Base-by-base conservation (phyloP, 805 yeast species). In the Maudiozyma barnettii region DNA sequence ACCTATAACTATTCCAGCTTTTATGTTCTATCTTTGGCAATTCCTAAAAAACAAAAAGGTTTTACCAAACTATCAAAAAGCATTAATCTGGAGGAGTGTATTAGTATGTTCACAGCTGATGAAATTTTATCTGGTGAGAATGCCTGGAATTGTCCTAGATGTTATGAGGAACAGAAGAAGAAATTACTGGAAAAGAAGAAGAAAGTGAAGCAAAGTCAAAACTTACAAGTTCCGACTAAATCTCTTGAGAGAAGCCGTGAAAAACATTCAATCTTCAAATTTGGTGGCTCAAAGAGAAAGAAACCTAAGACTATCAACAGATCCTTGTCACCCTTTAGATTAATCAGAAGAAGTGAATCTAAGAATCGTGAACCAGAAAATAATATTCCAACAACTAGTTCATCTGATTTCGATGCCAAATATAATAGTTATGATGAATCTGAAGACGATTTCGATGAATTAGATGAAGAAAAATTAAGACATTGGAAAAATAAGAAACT, bases 81-180 rank as follows among this genome's bases (percentile, higher is more conserved):
- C 43, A 64, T 66, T 13, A 69, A 74, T 44, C 61, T 84, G 46
- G 78, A 82, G 41, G 87, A 83, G 48, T 78, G 89, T 54, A 74
- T 84, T 39, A 65, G 70, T 30, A 70, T 79, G 58, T 83, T 77
- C 57, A 77, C 84, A 0, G 69, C 73, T 45, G 81, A 79, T 49
- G 95, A 84, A 60, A 70, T 79, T 3, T 64, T 84, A 45, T 71
- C 73, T 7, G 83, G 87, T 22, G 90, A 81, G 6, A 84, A 84
- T 64, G 86, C 93, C 1, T 84, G 95, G 95, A 77, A 81, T 52
- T 84, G 95, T 68, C 90, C 93, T 7, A 76, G 78, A 46, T 84
- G 95, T 66, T 51, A 48, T 39, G 45, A 51, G 21, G 43, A 39
- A 18, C 42, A 35, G 10, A 48, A 46, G 19, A 16, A 29, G 18